These are phyloP conservation scores for Didymella pinodella DNA, from an alignment of 2,329 filamentous ascomycete genomes.

Conservation along the genomic window DNA sequence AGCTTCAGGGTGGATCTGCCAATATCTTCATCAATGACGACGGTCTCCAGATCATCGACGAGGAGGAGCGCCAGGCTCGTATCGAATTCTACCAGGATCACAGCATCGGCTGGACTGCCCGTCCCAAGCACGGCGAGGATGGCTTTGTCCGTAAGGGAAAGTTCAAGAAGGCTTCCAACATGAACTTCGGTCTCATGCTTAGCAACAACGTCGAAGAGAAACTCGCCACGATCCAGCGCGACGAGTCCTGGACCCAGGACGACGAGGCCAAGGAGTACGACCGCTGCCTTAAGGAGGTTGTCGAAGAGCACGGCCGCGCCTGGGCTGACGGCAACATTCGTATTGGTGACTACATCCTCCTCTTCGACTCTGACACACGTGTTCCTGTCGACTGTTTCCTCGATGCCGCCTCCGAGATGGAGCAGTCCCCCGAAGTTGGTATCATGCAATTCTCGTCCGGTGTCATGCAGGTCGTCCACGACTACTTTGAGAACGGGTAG, in stretches of 20 bases:
- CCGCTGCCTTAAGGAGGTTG: conserved; percentile 65
- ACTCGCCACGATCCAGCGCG: conserved; percentile 53
- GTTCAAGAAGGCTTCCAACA: conserved; percentile 66
- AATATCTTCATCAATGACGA: conserved; percentile 73
- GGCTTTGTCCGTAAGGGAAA: conserved; percentile 41
- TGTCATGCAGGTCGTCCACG: conserved; percentile 75
- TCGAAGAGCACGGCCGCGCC: conserved; percentile 71
- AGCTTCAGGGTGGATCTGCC: conserved; percentile 65
- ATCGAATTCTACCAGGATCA: conserved; percentile 58
- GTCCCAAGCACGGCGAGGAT: conserved; percentile 50
- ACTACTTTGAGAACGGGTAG: conserved; percentile 72
- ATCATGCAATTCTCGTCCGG: conserved; percentile 78
- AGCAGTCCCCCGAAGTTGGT: conserved; percentile 77
- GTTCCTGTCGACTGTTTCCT: conserved; percentile 78
- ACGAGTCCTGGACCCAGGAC: conserved; percentile 45
- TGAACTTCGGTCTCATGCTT: conserved; percentile 73
- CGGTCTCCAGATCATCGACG: conserved; percentile 67
- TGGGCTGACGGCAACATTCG: conserved; percentile 87
- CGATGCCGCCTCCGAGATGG: conserved; percentile 80
- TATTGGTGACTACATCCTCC: conserved; percentile 78
- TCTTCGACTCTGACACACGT: conserved; percentile 79
- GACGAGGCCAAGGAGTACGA: conserved; percentile 36
- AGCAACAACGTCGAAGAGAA: conserved; percentile 69
- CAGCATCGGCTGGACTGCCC: conserved; percentile 57
- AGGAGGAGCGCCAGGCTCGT: conserved; percentile 52